Conservation (phyloP, 257 asterid species). For the Knoxia roxburghii region DNA sequence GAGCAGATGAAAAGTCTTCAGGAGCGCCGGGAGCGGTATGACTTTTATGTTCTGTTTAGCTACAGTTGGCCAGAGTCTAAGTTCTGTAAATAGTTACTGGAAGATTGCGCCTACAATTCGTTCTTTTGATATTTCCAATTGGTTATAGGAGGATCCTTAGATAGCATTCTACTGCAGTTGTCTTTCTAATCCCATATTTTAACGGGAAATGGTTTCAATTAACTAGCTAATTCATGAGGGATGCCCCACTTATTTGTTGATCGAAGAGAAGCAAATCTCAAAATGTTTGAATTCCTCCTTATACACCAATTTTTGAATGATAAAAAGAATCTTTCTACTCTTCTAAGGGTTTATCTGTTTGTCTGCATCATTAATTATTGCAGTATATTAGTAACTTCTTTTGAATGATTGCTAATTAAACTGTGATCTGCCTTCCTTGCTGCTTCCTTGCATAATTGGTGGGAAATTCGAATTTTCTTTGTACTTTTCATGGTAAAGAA, state of each 20-base stretch:
- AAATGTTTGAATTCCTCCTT: background rate
- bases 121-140: background rate
- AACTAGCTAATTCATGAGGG: background rate
- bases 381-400: too few relatives aligned
- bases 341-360: background rate
- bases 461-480: background rate
- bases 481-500: background rate
- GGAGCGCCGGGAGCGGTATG: constrained; percentile 90
- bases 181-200: background rate
- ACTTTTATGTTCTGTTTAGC: constrained; percentile 7
- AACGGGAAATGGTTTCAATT: background rate
- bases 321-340: background rate
- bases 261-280: background rate
- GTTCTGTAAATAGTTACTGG: background rate
- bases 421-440: background rate
- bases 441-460: background rate
- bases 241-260: background rate
- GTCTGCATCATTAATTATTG: too few relatives aligned
- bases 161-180: background rate
- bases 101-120: background rate
- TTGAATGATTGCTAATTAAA: background rate
- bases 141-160: background rate
- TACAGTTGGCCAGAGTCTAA: constrained; percentile 6
- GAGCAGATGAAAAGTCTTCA: constrained; percentile 96
- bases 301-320: background rate